Evolutionary conservation across 2,329 filamentous ascomycete genomes (phyloP).

Genomic region (Aspergillus quadrilineatus): DNA sequence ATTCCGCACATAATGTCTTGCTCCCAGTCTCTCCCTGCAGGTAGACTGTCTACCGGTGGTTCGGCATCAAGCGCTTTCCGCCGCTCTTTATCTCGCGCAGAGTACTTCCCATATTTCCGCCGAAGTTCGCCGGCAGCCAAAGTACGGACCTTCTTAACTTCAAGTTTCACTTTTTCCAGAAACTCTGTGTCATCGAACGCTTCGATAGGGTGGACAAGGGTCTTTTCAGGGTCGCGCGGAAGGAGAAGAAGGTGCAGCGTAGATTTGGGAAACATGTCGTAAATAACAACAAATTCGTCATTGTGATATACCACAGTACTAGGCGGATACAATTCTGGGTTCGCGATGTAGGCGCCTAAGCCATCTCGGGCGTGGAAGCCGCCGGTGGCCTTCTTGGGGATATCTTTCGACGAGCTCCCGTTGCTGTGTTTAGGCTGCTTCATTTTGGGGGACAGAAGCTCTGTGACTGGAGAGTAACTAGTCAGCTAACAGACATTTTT

Average conservation of each 20-base stretch:
- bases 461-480: conserved; percentile 45
- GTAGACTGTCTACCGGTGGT: conserved; percentile 53
- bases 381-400: conserved; percentile 18
- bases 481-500: background rate
- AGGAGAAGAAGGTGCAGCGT: conserved; percentile 85
- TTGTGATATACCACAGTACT: conserved; percentile 65
- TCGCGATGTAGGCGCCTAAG: conserved; percentile 64
- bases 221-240: conserved; percentile 64
- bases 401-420: conserved; percentile 19
- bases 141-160: conserved; percentile 60
- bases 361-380: conserved; percentile 54
- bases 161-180: conserved; percentile 60
- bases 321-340: conserved; percentile 61
- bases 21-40: conserved; percentile 74
- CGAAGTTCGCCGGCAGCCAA: conserved; percentile 75
- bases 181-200: conserved; percentile 72
- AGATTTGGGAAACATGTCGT: conserved; percentile 83
- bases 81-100: conserved; percentile 62
- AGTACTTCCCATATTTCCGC: conserved; percentile 64
- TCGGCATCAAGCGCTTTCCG: conserved; percentile 64
- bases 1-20: conserved; percentile 73
- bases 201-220: conserved; percentile 69
- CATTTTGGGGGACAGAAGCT: conserved; percentile 55
- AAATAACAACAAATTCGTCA: conserved; percentile 71
- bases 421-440: conserved; percentile 37